Evolutionary conservation across 768 basidiomycete species (phyloP).

Genomic region (Serendipita sp.): DNA sequence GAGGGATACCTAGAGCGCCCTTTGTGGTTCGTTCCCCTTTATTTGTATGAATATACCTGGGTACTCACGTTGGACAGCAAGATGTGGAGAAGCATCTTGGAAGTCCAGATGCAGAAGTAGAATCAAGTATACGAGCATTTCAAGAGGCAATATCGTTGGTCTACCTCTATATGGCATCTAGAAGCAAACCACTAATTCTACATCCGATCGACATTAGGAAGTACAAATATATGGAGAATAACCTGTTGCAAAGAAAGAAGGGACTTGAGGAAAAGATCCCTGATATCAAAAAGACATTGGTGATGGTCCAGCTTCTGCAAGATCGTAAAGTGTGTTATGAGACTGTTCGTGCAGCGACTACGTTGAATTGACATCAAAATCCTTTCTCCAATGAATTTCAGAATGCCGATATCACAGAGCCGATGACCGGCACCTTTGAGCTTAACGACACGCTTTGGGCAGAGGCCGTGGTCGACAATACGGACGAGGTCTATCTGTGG

Average conservation of each 20-base stretch:
- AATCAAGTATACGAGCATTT: conserved; percentile 59
- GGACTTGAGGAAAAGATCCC: conserved; percentile 89
- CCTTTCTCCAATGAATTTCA: conserved; percentile 38
- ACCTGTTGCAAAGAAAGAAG: conserved; percentile 56
- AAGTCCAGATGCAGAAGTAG: conserved; percentile 59
- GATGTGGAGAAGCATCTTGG: conserved; percentile 80
- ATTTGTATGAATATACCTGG: neutral
- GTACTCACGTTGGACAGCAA: conserved; percentile 30
- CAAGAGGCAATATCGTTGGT: conserved; percentile 89
- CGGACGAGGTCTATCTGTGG: conserved; percentile 87
- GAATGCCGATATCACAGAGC: conserved; percentile 28
- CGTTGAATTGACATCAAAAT: conserved; percentile 26
- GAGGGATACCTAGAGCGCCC: conserved; percentile 89
- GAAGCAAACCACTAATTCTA: conserved; percentile 16
- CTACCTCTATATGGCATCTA: neutral
- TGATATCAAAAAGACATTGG: conserved; percentile 82
- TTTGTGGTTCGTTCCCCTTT: conserved; percentile 61
- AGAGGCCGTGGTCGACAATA: conserved; percentile 74
- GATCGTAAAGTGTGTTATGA: conserved; percentile 42
- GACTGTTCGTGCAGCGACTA: conserved; percentile 11
- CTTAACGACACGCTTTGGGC: conserved; percentile 91
- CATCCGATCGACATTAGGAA: conserved; percentile 43
- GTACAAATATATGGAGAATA: conserved; percentile 95
- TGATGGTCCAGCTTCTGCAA: conserved; percentile 72
- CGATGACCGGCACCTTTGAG: conserved; percentile 77